These are phyloP conservation scores for Cyclocybe aegerita DNA, from an alignment of 768 basidiomycete genomes.

Conservation along the genomic window DNA sequence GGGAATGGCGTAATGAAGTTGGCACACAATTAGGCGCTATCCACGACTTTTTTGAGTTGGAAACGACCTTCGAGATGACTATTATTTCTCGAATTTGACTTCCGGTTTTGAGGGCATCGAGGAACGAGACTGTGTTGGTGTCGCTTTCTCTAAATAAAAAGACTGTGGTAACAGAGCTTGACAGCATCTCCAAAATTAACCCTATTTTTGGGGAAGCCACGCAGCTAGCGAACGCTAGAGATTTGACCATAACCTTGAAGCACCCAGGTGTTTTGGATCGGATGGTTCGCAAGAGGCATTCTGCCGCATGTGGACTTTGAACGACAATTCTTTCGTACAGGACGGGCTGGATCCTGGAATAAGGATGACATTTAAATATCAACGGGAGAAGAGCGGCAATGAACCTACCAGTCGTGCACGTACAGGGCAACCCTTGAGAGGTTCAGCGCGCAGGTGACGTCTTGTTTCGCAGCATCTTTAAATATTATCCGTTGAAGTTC, in stretches of 20 bases:
- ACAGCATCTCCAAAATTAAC: constrained; percentile 6
- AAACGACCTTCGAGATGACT: constrained; percentile 5
- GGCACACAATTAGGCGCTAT: constrained; percentile 19
- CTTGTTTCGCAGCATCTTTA: constrained; percentile 21
- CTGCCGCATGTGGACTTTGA: constrained; percentile 16
- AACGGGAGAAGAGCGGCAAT: neutral
- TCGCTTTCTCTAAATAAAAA: constrained; percentile 5
- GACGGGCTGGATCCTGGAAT: constrained; percentile 25
- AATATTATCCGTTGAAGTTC: constrained; percentile 27
- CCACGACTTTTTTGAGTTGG: neutral
- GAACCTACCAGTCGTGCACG: constrained; percentile 23
- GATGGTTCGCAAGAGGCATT: constrained; percentile 17
- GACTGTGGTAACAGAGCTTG: constrained; percentile 2
- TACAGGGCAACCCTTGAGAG: constrained; percentile 24
- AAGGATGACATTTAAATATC: neutral
- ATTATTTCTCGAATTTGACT: constrained; percentile 10
- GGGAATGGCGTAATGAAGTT: constrained; percentile 13
- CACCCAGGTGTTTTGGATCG: constrained; percentile 6
- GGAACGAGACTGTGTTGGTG: constrained; percentile 1
- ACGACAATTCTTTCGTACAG: constrained; percentile 26
- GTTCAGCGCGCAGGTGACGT: constrained; percentile 15
- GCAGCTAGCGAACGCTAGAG: constrained; percentile 6
- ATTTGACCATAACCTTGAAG: constrained; percentile 6
- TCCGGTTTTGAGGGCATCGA: constrained; percentile 4
- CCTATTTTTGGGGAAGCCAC: constrained; percentile 4